These are phyloP conservation scores for Ballota nigra DNA, from an alignment of 257 asterid species.

Conservation along the genomic window DNA sequence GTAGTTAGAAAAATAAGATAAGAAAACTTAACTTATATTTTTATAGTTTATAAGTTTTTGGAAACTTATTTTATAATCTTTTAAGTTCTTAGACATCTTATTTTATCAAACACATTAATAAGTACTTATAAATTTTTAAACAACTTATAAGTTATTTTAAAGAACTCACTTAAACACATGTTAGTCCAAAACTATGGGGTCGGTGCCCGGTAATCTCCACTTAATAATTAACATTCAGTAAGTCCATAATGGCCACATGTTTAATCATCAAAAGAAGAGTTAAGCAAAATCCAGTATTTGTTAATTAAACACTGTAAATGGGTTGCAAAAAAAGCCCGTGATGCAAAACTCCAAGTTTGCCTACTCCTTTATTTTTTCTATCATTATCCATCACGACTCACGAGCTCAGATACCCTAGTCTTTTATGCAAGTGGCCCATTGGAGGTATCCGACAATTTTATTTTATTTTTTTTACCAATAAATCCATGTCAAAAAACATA, in stretches of 20 bases:
- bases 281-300: not conserved
- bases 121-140: too few relatives aligned
- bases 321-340: slow-evolving; percentile 22
- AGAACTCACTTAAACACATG: too few relatives aligned
- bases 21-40: too few relatives aligned
- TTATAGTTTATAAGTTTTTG: too few relatives aligned
- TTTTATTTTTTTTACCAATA: not conserved
- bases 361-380: not conserved
- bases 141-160: too few relatives aligned
- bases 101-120: too few relatives aligned
- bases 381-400: slow-evolving; percentile 33
- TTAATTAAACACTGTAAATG: not conserved
- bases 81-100: too few relatives aligned
- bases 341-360: slow-evolving; percentile 24
- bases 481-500: not conserved
- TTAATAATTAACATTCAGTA: not conserved
- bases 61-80: too few relatives aligned
- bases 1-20: too few relatives aligned
- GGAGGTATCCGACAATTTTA: not conserved
- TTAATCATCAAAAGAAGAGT: too few relatives aligned
- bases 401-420: slow-evolving; percentile 14
- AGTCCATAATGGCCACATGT: not conserved
- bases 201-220: too few relatives aligned
- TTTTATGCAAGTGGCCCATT: not conserved
- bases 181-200: too few relatives aligned